Evolutionary conservation across 1,139 yeast species (phyloP).

Genomic region (Yamadazyma trypodendri): DNA sequence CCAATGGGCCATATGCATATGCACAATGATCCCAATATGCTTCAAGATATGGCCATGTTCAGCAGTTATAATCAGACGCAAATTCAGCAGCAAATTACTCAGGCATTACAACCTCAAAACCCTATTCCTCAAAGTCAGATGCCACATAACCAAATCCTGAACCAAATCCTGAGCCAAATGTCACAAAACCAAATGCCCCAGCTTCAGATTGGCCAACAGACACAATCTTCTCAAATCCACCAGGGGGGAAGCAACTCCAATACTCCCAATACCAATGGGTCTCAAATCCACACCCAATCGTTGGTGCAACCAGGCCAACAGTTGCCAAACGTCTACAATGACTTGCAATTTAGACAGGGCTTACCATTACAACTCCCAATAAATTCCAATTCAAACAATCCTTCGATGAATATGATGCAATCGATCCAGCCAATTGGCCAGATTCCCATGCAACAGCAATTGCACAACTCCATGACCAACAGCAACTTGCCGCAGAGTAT

Average conservation of each 20-base stretch:
- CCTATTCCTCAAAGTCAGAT: constrained; percentile 13
- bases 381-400: constrained; percentile 3
- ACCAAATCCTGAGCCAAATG: too few species aligned
- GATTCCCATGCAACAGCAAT: constrained; percentile 1
- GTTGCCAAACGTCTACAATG: constrained; percentile 9
- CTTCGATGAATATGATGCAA: constrained; percentile 5
- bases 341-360: constrained; percentile 9
- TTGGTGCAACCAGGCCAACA: constrained; percentile 7
- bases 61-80: constrained; percentile 10
- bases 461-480: constrained; percentile 1
- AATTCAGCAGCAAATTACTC: constrained; percentile 17
- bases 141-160: constrained; percentile 3
- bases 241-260: not conserved
- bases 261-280: not conserved
- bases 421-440: constrained; percentile 4
- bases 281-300: not conserved
- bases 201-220: not conserved
- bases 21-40: constrained; percentile 6
- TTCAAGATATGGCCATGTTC: constrained; percentile 9
- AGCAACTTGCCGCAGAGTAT: not conserved
- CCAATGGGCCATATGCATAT: constrained; percentile 4
- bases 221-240: not conserved
- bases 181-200: constrained; percentile 4
- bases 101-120: constrained; percentile 17
- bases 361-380: constrained; percentile 7